Conservation (phyloP, 164 flowering plant species). For the Kingdonia uniflora region DNA sequence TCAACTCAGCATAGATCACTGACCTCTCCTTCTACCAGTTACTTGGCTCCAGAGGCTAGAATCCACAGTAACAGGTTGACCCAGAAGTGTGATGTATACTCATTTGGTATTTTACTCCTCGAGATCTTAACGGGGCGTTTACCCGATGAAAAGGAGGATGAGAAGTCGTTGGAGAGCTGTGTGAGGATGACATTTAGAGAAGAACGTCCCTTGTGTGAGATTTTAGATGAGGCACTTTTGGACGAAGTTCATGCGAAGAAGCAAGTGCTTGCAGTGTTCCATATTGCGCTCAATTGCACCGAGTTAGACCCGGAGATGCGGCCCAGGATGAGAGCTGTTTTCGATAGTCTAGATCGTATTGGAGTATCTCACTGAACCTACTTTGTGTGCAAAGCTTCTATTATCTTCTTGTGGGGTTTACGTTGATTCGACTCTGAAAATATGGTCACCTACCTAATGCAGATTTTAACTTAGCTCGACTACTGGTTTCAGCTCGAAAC, state of each 20-base stretch:
- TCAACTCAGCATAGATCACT: constrained; percentile 16
- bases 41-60: constrained; percentile 76
- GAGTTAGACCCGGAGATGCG: constrained; percentile 72
- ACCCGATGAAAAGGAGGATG: constrained; percentile 47
- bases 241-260: constrained; percentile 73
- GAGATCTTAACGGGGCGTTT: constrained; percentile 68
- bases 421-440: too few relatives aligned
- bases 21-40: constrained; percentile 20
- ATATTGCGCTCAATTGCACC: constrained; percentile 78
- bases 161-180: constrained; percentile 47
- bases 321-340: constrained; percentile 76
- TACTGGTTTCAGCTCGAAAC: too few relatives aligned
- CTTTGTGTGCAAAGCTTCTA: not conserved
- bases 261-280: constrained; percentile 67
- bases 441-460: too few relatives aligned
- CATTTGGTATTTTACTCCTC: constrained; percentile 77
- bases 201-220: constrained; percentile 61
- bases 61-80: constrained; percentile 35
- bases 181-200: constrained; percentile 73
- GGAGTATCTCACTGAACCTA: constrained; percentile 19
- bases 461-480: too few relatives aligned
- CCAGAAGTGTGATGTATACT: constrained; percentile 81
- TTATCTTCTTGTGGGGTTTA: too few relatives aligned
- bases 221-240: constrained; percentile 63
- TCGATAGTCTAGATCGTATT: constrained; percentile 62